A percentile compares a stretch with the other conserved stretches of the same genome.
Evolutionary conservation across 1,284 basidiomycete species (phyloP).

Genomic region (Dichomitus squalens): DNA sequence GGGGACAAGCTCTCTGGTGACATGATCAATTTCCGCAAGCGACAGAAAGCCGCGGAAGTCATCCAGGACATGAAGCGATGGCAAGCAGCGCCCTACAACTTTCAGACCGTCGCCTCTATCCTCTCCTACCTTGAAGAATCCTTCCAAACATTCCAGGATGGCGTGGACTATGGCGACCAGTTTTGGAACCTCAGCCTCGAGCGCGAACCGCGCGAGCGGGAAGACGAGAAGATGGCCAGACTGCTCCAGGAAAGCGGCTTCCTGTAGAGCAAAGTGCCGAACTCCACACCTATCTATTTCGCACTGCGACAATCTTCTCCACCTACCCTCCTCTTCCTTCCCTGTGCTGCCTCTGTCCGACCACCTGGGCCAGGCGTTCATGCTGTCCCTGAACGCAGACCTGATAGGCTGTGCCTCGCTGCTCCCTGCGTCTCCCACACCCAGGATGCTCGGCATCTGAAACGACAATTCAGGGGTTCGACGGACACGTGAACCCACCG

Average conservation of each 20-base stretch:
- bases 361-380: no score
- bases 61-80: constrained; percentile 96
- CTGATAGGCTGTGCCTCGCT: no score
- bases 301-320: no score
- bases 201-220: constrained; percentile 90
- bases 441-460: no score
- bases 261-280: constrained; percentile 56
- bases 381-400: no score
- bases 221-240: constrained; percentile 93
- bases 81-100: constrained; percentile 91
- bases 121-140: constrained; percentile 80
- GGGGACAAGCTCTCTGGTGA: constrained; percentile 81
- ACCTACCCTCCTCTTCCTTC: no score
- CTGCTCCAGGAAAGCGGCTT: constrained; percentile 89
- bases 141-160: constrained; percentile 69
- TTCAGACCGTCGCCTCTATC: constrained; percentile 70
- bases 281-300: no score
- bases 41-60: constrained; percentile 91
- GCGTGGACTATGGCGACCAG: constrained; percentile 45
- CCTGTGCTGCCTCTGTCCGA: no score
- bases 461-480: no score
- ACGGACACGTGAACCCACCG: no score
- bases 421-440: no score
- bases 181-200: constrained; percentile 87
- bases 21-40: constrained; percentile 96